A percentile compares a stretch with the other conserved stretches of the same genome.
phyloP scores from a whole-genome alignment of 306 rosid species.

The Leucaena leucocephala region DNA sequence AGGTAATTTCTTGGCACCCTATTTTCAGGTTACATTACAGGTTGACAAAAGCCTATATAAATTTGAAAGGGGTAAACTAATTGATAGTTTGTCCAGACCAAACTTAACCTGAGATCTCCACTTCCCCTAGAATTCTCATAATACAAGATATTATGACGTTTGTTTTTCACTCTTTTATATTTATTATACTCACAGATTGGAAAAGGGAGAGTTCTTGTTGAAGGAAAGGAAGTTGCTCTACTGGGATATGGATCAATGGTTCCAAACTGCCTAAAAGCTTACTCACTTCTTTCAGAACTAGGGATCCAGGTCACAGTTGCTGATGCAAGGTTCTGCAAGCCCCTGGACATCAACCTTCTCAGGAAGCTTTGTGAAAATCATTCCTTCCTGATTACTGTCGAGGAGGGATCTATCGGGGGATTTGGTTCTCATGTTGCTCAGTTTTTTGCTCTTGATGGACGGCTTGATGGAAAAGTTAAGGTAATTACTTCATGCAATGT shows the following conservation, averaged over 20 bases:
- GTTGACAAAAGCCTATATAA: slow-evolving; percentile 1
- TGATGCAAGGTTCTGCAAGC: slow-evolving; percentile 98
- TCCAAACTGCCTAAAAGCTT: slow-evolving; percentile 86
- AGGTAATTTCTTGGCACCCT: slow-evolving; percentile 52
- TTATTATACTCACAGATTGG: slow-evolving; percentile 61
- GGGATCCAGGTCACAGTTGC: slow-evolving; percentile 93
- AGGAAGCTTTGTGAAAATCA: slow-evolving; percentile 81
- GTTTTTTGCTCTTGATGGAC: slow-evolving; percentile 84
- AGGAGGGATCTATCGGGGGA: slow-evolving; percentile 96
- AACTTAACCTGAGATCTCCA: slow-evolving; percentile 12
- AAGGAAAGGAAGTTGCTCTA: slow-evolving; percentile 86
- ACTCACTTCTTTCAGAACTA: slow-evolving; percentile 74
- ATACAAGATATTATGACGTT: background rate
- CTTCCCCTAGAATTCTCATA: slow-evolving; percentile 7
- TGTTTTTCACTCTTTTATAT: slow-evolving; percentile 20
- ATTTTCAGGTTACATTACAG: slow-evolving; percentile 29
- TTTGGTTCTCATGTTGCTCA: slow-evolving; percentile 96
- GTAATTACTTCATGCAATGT: slow-evolving; percentile 41
- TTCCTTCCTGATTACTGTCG: slow-evolving; percentile 80
- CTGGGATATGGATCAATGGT: slow-evolving; percentile 98
- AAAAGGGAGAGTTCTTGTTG: slow-evolving; percentile 74
- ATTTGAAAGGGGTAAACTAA: slow-evolving; percentile 32
- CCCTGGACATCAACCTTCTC: slow-evolving; percentile 82
- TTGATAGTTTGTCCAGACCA: slow-evolving; percentile 11
- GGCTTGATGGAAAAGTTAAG: slow-evolving; percentile 76